phyloP scores from a whole-genome alignment of 2,329 filamentous ascomycete genomes.

The Fusarium veterinarium region DNA sequence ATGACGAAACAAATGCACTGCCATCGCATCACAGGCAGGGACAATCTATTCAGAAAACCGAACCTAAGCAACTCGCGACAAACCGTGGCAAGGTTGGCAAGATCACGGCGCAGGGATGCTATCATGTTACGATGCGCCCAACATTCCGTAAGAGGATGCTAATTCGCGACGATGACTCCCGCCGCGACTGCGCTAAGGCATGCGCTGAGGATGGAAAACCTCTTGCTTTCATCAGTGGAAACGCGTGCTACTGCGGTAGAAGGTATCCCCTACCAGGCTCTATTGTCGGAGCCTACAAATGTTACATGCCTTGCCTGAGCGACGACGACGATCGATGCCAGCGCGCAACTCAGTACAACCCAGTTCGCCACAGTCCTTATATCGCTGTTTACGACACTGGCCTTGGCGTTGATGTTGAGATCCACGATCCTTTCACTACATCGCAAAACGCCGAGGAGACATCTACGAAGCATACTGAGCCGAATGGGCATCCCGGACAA shows the following conservation, averaged over 20 bases:
- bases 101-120: conserved; percentile 2
- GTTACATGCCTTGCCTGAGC: background rate
- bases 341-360: background rate
- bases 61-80: background rate
- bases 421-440: no score
- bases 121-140: background rate
- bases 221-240: background rate
- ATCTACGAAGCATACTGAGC: fast-evolving
- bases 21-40: background rate
- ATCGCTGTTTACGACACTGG: background rate
- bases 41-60: background rate
- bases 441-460: background rate
- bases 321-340: background rate
- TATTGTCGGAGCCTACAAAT: background rate
- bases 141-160: background rate
- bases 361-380: background rate
- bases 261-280: background rate
- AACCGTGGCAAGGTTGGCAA: background rate
- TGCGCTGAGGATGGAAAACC: background rate
- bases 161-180: background rate
- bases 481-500: fast-evolving
- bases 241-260: background rate
- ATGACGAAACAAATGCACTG: background rate
- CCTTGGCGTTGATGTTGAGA: fast-evolving
- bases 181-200: background rate